Evolutionary conservation across 2,329 filamentous ascomycete species (phyloP), one percentile per base, ranked within the genome.

Genomic region (Colletotrichum tropicale): DNA sequence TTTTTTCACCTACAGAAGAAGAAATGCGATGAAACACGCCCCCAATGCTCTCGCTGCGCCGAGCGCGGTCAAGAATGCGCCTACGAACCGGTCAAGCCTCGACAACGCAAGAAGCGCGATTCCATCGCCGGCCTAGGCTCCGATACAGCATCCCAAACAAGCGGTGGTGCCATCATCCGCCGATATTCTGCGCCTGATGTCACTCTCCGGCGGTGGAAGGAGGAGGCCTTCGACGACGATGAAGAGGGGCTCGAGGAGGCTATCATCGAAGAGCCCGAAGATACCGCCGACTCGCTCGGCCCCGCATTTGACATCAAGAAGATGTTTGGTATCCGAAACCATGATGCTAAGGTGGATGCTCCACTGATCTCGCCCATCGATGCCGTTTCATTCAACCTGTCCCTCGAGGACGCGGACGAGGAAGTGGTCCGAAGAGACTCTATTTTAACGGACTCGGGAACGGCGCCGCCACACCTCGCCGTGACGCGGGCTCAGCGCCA

Each of bases 21-120:
- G 81, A 91, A 91, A 82, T 91, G 89, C 78, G 88, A 91, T 79
- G 89, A 91, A 80, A 83, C 81, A 38, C 87, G 88, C 9, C 89
- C 89, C 4, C 83, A 84, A 61, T 91, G 89, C 78, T 83, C 86
- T 26, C 88, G 89, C 55, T 91, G 89, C 80, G 78, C 82, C 56
- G 89, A 91, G 80, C 85, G 87, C 55, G 84, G 84, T 66, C 83
- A 88, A 61, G 84, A 87, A 26, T 91, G 89, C 78, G 81, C 84
- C 4, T 91, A 91, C 77, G 89, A 90, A 73, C 83, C 86, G 52
- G 85, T 89, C 24, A 83, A 80, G 75, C 85, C 83, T 74, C 85
- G 83, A 36, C 85, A 85, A 74, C 82, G 85, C 48, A 84, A 84
- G 36, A 85, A 83, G 77, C 80, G 81, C 32, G 81, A 82, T 16